Conservation (phyloP, 768 basidiomycete genomes). For the Lyophyllum shimeji region DNA sequence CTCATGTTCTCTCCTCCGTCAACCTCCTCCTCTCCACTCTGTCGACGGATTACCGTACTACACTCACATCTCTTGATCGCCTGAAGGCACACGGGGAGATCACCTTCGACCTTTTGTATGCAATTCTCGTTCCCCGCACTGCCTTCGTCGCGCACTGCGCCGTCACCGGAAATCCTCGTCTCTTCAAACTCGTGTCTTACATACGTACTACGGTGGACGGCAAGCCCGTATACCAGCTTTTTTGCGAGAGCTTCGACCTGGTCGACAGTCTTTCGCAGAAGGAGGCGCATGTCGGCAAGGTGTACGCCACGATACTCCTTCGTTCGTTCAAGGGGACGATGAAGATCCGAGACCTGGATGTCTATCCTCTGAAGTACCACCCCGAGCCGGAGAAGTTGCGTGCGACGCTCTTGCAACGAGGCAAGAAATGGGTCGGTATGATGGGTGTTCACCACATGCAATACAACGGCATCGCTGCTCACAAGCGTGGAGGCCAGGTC, state of each 20-base stretch:
- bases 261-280: slow-evolving; percentile 37
- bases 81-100: slow-evolving; percentile 57
- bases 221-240: slow-evolving; percentile 41
- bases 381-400: slow-evolving; percentile 41
- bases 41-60: slow-evolving; percentile 47
- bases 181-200: slow-evolving; percentile 45
- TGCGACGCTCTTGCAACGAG: slow-evolving; percentile 42
- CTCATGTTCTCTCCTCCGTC: slow-evolving; percentile 42
- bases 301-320: slow-evolving; percentile 40
- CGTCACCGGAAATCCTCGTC: slow-evolving; percentile 49
- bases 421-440: slow-evolving; percentile 54
- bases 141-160: slow-evolving; percentile 52
- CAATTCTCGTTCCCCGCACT: slow-evolving; percentile 54
- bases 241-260: slow-evolving; percentile 52
- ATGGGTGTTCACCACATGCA: slow-evolving; percentile 58
- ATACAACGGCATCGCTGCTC: slow-evolving; percentile 52
- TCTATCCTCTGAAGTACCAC: slow-evolving; percentile 55
- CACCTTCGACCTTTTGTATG: slow-evolving; percentile 53
- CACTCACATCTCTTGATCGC: slow-evolving; percentile 43
- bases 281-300: slow-evolving; percentile 38
- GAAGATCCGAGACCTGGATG: slow-evolving; percentile 49
- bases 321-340: slow-evolving; percentile 47
- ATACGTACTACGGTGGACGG: slow-evolving; percentile 34
- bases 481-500: slow-evolving; percentile 33
- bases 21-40: slow-evolving; percentile 51